Conservation (phyloP, 805 yeast species). For the Kregervanrija pseudodelftensis region DNA sequence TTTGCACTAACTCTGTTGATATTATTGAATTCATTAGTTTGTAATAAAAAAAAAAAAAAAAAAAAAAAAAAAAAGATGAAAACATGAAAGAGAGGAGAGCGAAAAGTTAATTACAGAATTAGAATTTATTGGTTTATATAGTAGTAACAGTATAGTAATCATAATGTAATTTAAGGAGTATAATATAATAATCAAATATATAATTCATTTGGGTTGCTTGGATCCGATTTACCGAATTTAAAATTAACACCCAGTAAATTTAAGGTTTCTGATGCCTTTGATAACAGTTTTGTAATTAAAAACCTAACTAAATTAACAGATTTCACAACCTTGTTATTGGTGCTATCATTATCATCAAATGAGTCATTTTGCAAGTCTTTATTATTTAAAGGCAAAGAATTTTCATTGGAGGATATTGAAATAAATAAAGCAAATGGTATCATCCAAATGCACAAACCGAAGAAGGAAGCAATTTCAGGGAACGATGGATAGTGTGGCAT, state of each 20-base stretch:
- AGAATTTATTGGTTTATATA: no score
- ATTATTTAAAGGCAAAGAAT: slow-evolving; percentile 56
- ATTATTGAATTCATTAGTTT: no score
- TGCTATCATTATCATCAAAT: slow-evolving; percentile 11
- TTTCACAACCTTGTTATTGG: slow-evolving; percentile 25
- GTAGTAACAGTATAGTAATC: no score
- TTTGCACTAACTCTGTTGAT: no score
- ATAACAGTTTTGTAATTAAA: slow-evolving; percentile 47
- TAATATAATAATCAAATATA: slow-evolving; percentile 13
- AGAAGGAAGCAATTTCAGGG: slow-evolving; percentile 89
- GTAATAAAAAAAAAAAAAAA: no score
- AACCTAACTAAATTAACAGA: slow-evolving; percentile 67
- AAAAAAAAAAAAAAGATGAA: no score
- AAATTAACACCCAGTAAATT: slow-evolving; percentile 59
- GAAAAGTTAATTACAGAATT: no score
- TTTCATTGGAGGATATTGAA: slow-evolving; percentile 86
- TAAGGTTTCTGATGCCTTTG: slow-evolving; percentile 36
- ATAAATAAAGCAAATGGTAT: slow-evolving; percentile 90
- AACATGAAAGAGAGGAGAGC: no score
- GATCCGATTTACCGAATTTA: slow-evolving; percentile 9
- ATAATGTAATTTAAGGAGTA: no score
- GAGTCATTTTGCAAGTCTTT: slow-evolving; percentile 24
- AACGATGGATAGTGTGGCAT: slow-evolving; percentile 73
- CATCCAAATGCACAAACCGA: slow-evolving; percentile 90
- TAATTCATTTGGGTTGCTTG: slow-evolving; percentile 23